Conservation (phyloP, 2,329 filamentous ascomycete species). For the Diplodia intermedia region DNA sequence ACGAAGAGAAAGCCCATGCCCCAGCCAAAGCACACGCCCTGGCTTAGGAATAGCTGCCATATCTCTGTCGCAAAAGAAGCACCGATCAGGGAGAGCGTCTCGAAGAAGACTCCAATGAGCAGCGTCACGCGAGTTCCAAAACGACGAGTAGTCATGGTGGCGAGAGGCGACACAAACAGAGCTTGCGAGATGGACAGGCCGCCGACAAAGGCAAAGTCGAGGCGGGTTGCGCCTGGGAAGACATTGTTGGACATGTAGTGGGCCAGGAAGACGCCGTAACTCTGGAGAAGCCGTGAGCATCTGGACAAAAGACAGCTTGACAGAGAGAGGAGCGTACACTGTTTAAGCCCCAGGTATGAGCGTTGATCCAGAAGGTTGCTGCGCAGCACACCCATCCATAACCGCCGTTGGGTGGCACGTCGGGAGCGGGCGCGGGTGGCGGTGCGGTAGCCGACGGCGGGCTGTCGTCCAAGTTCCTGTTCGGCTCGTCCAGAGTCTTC, state of each 20-base stretch:
- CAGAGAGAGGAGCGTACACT: conserved; percentile 37
- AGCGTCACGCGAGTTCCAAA: conserved; percentile 71
- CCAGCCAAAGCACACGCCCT: conserved; percentile 77
- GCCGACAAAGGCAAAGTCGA: conserved; percentile 80
- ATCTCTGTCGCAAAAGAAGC: conserved; percentile 72
- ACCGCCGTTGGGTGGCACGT: conserved; percentile 63
- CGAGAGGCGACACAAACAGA: conserved; percentile 71
- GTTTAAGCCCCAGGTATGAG: conserved; percentile 58
- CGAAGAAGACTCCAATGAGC: conserved; percentile 68
- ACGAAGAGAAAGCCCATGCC: conserved; percentile 82
- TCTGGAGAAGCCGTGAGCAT: conserved; percentile 46
- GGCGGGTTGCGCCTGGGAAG: conserved; percentile 67
- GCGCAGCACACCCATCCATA: conserved; percentile 65
- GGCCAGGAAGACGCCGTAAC: conserved; percentile 76
- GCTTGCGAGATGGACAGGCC: conserved; percentile 71
- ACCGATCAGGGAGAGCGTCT: conserved; percentile 69
- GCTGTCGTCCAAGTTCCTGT: neutral
- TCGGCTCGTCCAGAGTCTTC: conserved; percentile 20
- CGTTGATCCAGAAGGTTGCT: conserved; percentile 54
- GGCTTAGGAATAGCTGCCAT: conserved; percentile 78
- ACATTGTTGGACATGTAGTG: conserved; percentile 71
- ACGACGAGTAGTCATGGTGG: conserved; percentile 65
- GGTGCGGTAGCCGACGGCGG: conserved; percentile 1
- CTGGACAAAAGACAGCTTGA: neutral
- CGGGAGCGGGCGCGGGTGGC: neutral